Evolutionary conservation across 2,329 filamentous ascomycete species (phyloP).

Genomic region (Stemphylium lycopersici): DNA sequence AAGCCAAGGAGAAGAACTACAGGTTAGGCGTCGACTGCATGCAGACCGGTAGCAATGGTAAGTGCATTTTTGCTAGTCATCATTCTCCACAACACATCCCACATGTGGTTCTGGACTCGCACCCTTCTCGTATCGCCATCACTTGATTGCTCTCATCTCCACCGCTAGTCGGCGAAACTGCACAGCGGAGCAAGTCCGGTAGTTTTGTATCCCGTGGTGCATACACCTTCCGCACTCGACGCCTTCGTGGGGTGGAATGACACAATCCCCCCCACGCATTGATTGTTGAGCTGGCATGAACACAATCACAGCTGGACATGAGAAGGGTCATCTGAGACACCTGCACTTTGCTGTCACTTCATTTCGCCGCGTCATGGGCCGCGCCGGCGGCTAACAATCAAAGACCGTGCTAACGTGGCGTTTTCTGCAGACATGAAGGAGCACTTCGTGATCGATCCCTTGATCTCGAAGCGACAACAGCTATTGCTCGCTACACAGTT

Average conservation of each 20-base stretch:
- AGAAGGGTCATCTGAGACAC: conserved; percentile 14
- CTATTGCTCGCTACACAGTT: conserved; percentile 94
- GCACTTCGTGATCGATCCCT: conserved; percentile 95
- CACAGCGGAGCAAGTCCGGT: conserved; percentile 10
- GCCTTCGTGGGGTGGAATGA: conserved; percentile 28
- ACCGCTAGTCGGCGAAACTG: conserved; percentile 22
- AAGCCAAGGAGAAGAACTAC: conserved; percentile 83
- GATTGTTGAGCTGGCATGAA: conserved; percentile 18
- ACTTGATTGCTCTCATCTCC: conserved; percentile 17
- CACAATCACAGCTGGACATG: conserved; percentile 18
- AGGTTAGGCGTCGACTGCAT: conserved; percentile 96
- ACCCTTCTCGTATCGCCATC: background rate
- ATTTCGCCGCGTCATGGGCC: conserved; percentile 5
- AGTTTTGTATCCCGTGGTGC: conserved; percentile 28
- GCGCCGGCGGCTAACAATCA: conserved; percentile 15
- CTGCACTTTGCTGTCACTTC: conserved; percentile 14
- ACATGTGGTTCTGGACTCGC: background rate
- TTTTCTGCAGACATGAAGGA: conserved; percentile 80
- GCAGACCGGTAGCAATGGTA: conserved; percentile 86
- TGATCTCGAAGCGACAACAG: conserved; percentile 98
- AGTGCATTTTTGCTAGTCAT: conserved; percentile 36
- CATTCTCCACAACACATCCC: conserved; percentile 5
- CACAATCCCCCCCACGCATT: conserved; percentile 31
- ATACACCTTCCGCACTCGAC: conserved; percentile 18
- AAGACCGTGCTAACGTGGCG: conserved; percentile 34